These are phyloP conservation scores for Wickerhamiella allomyrinae DNA, from an alignment of 805 yeast species.

Conservation along the genomic window DNA sequence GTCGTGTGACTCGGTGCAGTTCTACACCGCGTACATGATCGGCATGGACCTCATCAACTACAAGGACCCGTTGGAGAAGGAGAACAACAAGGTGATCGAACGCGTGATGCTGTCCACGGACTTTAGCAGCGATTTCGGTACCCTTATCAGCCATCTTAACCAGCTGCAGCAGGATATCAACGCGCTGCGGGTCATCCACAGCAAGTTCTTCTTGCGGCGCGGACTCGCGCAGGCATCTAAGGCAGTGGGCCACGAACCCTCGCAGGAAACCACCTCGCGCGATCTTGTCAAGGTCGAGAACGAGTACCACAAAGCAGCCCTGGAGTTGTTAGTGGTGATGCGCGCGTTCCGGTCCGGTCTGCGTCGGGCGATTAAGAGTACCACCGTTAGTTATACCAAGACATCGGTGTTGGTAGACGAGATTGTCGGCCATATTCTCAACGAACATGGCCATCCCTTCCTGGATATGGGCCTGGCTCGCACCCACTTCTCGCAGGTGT, in stretches of 20 bases:
- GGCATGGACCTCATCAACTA: constrained; percentile 52
- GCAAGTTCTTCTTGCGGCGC: constrained; percentile 26
- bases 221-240: not conserved
- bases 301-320: constrained; percentile 18
- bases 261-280: constrained; percentile 1
- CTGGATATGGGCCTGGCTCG: constrained; percentile 54
- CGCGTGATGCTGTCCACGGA: constrained; percentile 59
- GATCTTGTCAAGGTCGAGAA: constrained; percentile 21
- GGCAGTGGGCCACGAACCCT: not conserved
- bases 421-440: constrained; percentile 55
- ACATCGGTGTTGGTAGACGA: constrained; percentile 56
- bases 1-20: constrained; percentile 60
- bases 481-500: constrained; percentile 46
- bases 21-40: constrained; percentile 49
- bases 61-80: constrained; percentile 53
- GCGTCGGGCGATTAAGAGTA: constrained; percentile 20
- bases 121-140: constrained; percentile 38
- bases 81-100: constrained; percentile 43
- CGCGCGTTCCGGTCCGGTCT: constrained; percentile 24
- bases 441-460: constrained; percentile 45
- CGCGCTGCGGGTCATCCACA: constrained; percentile 30
- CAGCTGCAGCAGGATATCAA: constrained; percentile 36
- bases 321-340: constrained; percentile 24
- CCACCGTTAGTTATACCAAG: constrained; percentile 22
- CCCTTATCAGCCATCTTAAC: constrained; percentile 35